These are phyloP conservation scores for Monoraphidium neglectum DNA, from an alignment of 139 green algal genomes.

Conservation along the genomic window DNA sequence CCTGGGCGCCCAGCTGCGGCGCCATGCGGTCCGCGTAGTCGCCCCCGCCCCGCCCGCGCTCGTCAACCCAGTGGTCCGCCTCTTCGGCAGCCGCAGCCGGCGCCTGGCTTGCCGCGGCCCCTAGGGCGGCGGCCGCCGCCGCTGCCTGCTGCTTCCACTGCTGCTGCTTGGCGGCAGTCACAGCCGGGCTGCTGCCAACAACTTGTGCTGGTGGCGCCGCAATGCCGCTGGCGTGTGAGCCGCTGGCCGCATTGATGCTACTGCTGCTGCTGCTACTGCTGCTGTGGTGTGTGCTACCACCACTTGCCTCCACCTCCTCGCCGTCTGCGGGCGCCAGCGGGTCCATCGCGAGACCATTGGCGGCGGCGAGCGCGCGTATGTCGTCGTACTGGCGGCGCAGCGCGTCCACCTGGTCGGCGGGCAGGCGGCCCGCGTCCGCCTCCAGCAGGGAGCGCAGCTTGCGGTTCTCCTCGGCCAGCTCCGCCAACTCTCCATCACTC, in stretches of 20 bases:
- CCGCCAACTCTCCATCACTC: too few species aligned
- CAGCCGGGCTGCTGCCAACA: neutral
- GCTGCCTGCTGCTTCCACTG: slow-evolving; percentile 4
- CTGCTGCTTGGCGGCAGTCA: slow-evolving; percentile 7
- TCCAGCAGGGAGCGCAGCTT: neutral
- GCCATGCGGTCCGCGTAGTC: too few species aligned
- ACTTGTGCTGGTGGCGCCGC: neutral
- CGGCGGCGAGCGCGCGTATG: slow-evolving; percentile 13
- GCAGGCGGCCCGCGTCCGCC: slow-evolving; percentile 20
- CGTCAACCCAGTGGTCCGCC: too few species aligned
- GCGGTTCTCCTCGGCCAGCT: too few species aligned
- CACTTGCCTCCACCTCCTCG: too few species aligned
- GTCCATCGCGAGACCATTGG: slow-evolving; percentile 21
- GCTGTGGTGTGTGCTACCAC: neutral
- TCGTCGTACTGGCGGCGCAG: slow-evolving; percentile 31
- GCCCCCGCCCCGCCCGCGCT: too few species aligned
- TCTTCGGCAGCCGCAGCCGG: too few species aligned
- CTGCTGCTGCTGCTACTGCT: neutral
- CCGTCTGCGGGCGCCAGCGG: neutral
- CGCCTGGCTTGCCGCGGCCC: too few species aligned
- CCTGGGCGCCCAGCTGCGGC: too few species aligned
- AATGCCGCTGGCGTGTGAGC: neutral
- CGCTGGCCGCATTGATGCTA: neutral
- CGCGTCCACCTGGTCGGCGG: slow-evolving; percentile 20
- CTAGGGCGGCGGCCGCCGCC: neutral